Conservation (phyloP, 208 protist species). For the Leishmania braziliensis region DNA sequence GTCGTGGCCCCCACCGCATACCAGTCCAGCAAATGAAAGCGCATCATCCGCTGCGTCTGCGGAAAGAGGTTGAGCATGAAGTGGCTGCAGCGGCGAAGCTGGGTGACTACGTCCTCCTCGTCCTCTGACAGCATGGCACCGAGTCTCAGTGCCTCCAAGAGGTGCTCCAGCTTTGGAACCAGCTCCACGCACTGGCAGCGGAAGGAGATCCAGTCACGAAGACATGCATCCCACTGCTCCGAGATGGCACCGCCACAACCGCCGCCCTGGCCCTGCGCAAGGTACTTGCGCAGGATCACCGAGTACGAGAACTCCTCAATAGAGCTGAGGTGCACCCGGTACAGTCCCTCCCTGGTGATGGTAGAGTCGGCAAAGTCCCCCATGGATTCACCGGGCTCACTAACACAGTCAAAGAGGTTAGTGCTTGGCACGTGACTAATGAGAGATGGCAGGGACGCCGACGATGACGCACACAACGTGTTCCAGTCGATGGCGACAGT, state of each 20-base stretch:
- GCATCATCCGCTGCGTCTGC: constrained; percentile 23
- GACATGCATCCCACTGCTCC: constrained; percentile 24
- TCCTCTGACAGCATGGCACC: constrained; percentile 15
- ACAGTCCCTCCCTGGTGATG: constrained; percentile 15
- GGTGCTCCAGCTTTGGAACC: constrained; percentile 26
- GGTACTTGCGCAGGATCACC: constrained; percentile 12
- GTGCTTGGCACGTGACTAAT: constrained; percentile 14
- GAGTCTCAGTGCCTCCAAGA: constrained; percentile 35
- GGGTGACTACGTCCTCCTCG: constrained; percentile 9
- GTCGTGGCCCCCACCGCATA: constrained; percentile 22
- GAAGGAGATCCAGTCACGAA: constrained; percentile 41
- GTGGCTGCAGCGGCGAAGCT: constrained; percentile 30
- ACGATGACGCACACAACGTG: constrained; percentile 6
- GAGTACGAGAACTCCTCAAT: constrained; percentile 34
- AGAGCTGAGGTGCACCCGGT: constrained; percentile 11
- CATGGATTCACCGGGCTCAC: neutral
- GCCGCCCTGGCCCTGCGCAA: constrained; percentile 1
- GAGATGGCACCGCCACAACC: neutral
- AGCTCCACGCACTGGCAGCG: constrained; percentile 41
- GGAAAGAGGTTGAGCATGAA: constrained; percentile 45
- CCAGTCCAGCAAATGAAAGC: constrained; percentile 42
- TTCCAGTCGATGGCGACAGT: constrained; percentile 9
- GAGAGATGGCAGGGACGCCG: neutral
- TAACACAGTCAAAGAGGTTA: constrained; percentile 28
- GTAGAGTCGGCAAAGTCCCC: constrained; percentile 3